Base-by-base conservation (phyloP, 139 green algal genomes). In the Penium margaritaceum region DNA sequence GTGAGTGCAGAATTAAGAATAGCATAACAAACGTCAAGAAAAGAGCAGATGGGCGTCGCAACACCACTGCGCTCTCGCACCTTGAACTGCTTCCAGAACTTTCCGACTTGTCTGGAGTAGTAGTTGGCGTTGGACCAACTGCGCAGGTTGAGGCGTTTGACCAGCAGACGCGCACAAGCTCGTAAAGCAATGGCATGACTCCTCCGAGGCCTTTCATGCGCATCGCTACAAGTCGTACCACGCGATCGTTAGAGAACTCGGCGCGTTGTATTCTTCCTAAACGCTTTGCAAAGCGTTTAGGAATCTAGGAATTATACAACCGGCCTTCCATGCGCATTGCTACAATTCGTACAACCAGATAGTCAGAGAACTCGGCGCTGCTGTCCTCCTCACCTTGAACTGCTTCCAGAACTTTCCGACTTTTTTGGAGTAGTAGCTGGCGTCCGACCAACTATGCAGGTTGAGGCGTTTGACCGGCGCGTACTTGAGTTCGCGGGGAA, bases 301-400 rank as follows among this genome's bases (percentile, higher is more conserved):
- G 19, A 57, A 57, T 24, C 46, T 21, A 19, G 46, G 46, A 24
- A 57, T 19, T 21, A 57, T 19, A 57, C 19, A 24, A 24, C 19
- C 19, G 46, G 46, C 19, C 19, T 57, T 21, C 19, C 46, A 21
- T 21, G 9, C 9, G 9, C 9, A 9, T 58, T 70, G 62, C 19
- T 24, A 57, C 19, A 21, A 19, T 21, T 19, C 46, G 21, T 57
- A 21, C 46, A 19, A 19, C 19, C 19, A 24, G 46, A 24, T 21
- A 19, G 19, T 21, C 19, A 21, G 46, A 57, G 19, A 21, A 57
- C n/a, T n/a, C n/a, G n/a, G n/a, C n/a, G n/a, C n/a, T n/a, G n/a
- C n/a, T n/a, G n/a, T n/a, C 44, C n/a, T 54, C 2, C 44, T 2
- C 27, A 63, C 67, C 67, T 75, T 75, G 68, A 55, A 75, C 27